Percentiles rank a stretch among this genome's conserved stretches.
Conservation (phyloP, 441 rosid genomes). For the Adansonia rubrostipa region DNA sequence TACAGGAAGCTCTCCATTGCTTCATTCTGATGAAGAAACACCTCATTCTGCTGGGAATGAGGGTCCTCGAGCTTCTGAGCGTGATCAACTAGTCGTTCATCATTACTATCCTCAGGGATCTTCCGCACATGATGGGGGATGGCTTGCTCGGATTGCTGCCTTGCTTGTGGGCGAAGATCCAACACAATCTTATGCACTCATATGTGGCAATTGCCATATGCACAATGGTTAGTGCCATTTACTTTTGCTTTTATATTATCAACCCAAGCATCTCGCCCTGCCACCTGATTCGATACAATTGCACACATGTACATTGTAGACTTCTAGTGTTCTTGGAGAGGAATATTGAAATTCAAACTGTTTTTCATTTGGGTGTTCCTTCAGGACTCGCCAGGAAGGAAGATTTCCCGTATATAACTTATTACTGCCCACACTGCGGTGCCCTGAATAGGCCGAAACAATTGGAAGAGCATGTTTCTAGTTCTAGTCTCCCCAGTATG, state of each 20-base stretch:
- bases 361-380: slow-evolving; percentile 13
- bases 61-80: slow-evolving; percentile 46
- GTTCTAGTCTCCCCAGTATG: slow-evolving; percentile 32
- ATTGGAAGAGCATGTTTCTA: slow-evolving; percentile 41
- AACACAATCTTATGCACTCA: slow-evolving; percentile 82
- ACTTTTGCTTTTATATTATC: not conserved
- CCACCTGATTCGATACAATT: not conserved
- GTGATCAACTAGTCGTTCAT: slow-evolving; percentile 54
- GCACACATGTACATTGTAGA: not conserved
- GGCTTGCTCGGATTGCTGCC: slow-evolving; percentile 89
- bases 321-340: not conserved
- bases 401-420: slow-evolving; percentile 76
- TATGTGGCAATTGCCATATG: slow-evolving; percentile 90
- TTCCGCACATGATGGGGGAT: slow-evolving; percentile 61
- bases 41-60: slow-evolving; percentile 41
- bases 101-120: slow-evolving; percentile 63
- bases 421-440: slow-evolving; percentile 87
- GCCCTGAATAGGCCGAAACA: slow-evolving; percentile 74
- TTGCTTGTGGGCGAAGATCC: slow-evolving; percentile 96
- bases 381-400: slow-evolving; percentile 87
- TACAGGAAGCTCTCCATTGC: slow-evolving; percentile 48
- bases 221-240: slow-evolving; percentile 73
- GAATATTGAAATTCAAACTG: not conserved
- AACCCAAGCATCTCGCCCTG: not conserved
- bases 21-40: slow-evolving; percentile 49